Percentiles rank a stretch among this genome's conserved stretches.
Conservation (phyloP, 257 asterid species). For the Primulina tabacum region DNA sequence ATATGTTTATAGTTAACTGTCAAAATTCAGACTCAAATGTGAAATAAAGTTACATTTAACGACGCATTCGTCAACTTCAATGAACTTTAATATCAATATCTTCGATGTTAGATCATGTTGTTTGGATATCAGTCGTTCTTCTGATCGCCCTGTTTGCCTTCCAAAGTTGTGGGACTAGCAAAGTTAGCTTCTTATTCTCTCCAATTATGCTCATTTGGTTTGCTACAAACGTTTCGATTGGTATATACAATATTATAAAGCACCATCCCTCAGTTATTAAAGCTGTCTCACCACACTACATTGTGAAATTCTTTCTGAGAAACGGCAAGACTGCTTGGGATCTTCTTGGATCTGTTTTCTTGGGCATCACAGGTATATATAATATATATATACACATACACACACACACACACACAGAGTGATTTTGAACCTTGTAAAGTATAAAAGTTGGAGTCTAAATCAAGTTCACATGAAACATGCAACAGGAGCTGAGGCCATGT, state of each 20-base stretch:
- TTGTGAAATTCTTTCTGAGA: slow-evolving; percentile 38
- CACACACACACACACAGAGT: no score
- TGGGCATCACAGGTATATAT: slow-evolving; percentile 49
- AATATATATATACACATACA: no score
- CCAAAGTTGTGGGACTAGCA: slow-evolving; percentile 63
- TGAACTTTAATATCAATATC: no score
- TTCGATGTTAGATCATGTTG: slow-evolving; percentile 48
- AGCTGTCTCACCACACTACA: slow-evolving; percentile 62
- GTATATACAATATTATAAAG: slow-evolving; percentile 48
- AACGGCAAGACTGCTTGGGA: slow-evolving; percentile 48
- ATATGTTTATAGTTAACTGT: no score
- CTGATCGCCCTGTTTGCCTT: slow-evolving; percentile 48
- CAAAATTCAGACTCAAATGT: no score
- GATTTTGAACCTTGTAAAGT: no score
- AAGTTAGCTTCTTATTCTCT: slow-evolving; percentile 61
- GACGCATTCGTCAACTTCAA: no score
- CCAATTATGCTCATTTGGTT: slow-evolving; percentile 72
- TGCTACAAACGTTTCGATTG: slow-evolving; percentile 49
- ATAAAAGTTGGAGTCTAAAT: neutral
- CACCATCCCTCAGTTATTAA: slow-evolving; percentile 48
- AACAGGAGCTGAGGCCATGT: slow-evolving; percentile 76
- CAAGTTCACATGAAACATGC: neutral
- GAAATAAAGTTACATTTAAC: no score
- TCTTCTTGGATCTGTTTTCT: slow-evolving; percentile 69
- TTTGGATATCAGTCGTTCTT: slow-evolving; percentile 51